phyloP scores from a whole-genome alignment of 768 basidiomycete genomes.

The Leucosporidium scottii region DNA sequence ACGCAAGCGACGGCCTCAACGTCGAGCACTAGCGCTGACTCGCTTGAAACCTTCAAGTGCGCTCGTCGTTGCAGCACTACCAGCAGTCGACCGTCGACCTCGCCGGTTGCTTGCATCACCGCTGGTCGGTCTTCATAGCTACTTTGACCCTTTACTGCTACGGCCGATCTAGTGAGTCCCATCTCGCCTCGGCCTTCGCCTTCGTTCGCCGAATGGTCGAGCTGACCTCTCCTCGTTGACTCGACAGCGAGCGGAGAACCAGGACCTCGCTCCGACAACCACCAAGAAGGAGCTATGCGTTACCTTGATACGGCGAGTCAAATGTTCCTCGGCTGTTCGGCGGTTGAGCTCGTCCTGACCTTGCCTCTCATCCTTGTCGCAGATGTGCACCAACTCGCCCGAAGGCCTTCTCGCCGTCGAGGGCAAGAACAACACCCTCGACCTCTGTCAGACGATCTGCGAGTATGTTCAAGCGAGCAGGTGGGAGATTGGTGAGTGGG shows the following conservation, averaged over 20 bases:
- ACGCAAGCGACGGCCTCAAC: not conserved
- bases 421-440: slow-evolving; percentile 7
- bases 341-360: not conserved
- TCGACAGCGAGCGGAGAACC: slow-evolving; percentile 12
- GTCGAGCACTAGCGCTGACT: not conserved
- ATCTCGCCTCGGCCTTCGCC: not conserved
- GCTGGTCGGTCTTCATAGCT: slow-evolving; percentile 35
- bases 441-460: slow-evolving; percentile 1
- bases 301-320: slow-evolving; percentile 26
- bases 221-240: not conserved
- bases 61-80: slow-evolving; percentile 1
- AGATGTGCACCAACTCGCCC: slow-evolving; percentile 32
- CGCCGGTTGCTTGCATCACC: slow-evolving; percentile 22
- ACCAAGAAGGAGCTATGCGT: slow-evolving; percentile 24
- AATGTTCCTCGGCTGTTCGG: not conserved
- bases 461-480: not conserved
- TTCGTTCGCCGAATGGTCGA: too few relatives aligned
- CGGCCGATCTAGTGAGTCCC: slow-evolving; percentile 15
- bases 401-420: slow-evolving; percentile 28
- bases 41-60: not conserved
- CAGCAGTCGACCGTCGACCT: slow-evolving; percentile 7
- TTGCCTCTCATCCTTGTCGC: not conserved
- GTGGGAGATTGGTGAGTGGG: not conserved
- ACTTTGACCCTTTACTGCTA: slow-evolving; percentile 31
- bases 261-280: not conserved